Evolutionary conservation across 2,329 filamentous ascomycete species (phyloP), one percentile per base, ranked within the genome.

Genomic region (Ilyonectria robusta): DNA sequence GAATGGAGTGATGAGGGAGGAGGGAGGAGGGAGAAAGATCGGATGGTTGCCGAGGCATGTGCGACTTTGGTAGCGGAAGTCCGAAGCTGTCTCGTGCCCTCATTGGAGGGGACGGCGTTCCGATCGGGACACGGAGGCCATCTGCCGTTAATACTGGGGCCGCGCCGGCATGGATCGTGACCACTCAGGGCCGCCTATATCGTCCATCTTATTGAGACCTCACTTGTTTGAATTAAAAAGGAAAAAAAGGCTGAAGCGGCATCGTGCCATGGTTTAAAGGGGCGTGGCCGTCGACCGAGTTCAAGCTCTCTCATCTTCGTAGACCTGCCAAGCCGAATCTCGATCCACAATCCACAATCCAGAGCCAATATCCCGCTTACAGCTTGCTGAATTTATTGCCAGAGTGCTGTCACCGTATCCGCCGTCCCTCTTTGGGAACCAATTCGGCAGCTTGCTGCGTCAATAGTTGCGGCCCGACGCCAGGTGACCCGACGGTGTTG

Each of bases 101-200:
- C 51, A 65, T 65, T 68, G 62, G 62, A 61, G 51, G 65, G 46
- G 62, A 61, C 51, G 65, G 46, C 57, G 65, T 61, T 60, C 50
- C 55, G 29, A 57, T 55, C 48, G 31, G 65, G 9, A 53, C 48
- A 65, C 65, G 62, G 65, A 66, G 54, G 53, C 29, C 65, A 57
- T 53, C 54, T 59, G 51, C 48, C 65, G 65, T 48, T 58, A 58
- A 58, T 54, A 54, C 40, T 35, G 40, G 50, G 61, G 37, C 54
- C 29, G 48, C 15, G n/a, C 50, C 51, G 44, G 21, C 19, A 37
- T 21, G 37, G 55, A 47, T 19, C 40, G 57, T 44, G 15, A 42
- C 47, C 29, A 7, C n/a, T 19, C 42, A 44, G 42, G 42, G 42
- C 46, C 29, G 29, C 29, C 19, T 4, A 35, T 19, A 33, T 57